A percentile compares a stretch with the other conserved stretches of the same genome.
Evolutionary conservation across 352 stramenopile genomes (phyloP).

Genomic region (Phytopythium vexans): DNA sequence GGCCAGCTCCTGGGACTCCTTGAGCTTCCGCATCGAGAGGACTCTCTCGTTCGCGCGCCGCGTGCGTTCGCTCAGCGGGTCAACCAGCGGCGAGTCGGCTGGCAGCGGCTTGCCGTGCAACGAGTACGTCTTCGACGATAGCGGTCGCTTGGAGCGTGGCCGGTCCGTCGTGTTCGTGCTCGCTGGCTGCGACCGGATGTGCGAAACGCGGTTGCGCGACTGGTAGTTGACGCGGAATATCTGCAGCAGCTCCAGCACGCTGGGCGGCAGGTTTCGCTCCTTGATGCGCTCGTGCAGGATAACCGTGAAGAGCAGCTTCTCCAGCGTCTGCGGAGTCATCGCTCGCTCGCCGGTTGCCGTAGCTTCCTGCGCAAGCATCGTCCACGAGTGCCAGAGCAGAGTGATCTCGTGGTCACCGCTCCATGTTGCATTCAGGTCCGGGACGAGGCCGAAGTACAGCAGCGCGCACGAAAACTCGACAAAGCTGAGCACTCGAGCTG

Average conservation of each 20-base stretch:
- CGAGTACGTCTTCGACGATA: constrained; percentile 9
- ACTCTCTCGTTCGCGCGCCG: constrained; percentile 19
- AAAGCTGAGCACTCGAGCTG: constrained; percentile 19
- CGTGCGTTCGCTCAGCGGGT: constrained; percentile 35
- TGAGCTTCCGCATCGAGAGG: constrained; percentile 25
- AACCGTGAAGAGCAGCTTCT: constrained; percentile 18
- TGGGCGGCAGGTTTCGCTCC: constrained; percentile 3
- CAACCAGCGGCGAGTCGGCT: constrained; percentile 4
- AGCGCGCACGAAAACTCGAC: constrained; percentile 59
- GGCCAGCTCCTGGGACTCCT: constrained; percentile 34
- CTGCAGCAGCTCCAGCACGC: constrained; percentile 14
- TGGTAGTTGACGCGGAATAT: constrained; percentile 41
- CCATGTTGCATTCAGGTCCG: constrained; percentile 33
- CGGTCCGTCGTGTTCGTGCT: too few species aligned
- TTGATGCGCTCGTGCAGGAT: constrained; percentile 11
- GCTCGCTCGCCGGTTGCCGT: constrained; percentile 1
- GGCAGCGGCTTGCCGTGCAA: constrained; percentile 32
- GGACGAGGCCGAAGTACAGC: constrained; percentile 55
- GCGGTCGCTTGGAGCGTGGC: too few species aligned
- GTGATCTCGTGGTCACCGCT: constrained; percentile 25
- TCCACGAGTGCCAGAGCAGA: constrained; percentile 55
- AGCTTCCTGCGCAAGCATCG: constrained; percentile 15
- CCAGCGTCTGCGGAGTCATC: constrained; percentile 9
- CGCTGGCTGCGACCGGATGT: too few species aligned
- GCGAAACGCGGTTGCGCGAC: constrained; percentile 16